phyloP scores from a whole-genome alignment of 306 rosid genomes.

The Sechiopsis laciniata region DNA sequence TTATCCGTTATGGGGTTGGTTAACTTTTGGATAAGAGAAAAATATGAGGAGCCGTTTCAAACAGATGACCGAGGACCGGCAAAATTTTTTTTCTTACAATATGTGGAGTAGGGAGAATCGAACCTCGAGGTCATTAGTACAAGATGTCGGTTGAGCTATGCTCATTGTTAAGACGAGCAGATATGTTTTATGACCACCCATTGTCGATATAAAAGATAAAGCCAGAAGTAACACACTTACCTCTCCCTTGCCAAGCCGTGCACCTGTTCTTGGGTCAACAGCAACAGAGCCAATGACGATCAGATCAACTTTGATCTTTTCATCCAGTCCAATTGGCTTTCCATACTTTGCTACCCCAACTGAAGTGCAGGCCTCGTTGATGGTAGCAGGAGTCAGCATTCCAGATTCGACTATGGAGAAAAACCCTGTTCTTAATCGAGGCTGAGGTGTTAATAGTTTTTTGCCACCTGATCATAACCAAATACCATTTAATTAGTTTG shows the following conservation, averaged over 20 bases:
- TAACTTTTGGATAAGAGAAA: neutral
- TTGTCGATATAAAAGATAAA: neutral
- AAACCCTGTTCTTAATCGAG: conserved; percentile 82
- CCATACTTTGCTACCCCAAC: conserved; percentile 83
- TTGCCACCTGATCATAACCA: conserved; percentile 48
- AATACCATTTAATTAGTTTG: neutral
- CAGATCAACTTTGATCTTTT: conserved; percentile 73
- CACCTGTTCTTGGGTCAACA: conserved; percentile 83
- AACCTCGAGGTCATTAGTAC: too few species aligned
- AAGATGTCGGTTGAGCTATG: too few species aligned
- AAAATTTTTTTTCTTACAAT: too few species aligned
- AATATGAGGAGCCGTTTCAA: neutral
- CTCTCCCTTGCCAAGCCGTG: conserved; percentile 95
- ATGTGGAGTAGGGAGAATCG: too few species aligned
- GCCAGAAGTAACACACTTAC: conserved; percentile 31
- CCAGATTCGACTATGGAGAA: conserved; percentile 61
- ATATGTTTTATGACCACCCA: neutral
- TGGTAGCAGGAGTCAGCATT: conserved; percentile 39
- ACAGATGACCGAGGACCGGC: neutral
- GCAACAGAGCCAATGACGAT: conserved; percentile 88
- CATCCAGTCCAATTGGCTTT: conserved; percentile 70
- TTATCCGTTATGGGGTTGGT: neutral
- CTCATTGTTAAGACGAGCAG: too few species aligned
- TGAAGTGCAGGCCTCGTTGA: conserved; percentile 68
- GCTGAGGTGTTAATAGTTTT: conserved; percentile 84